Conservation (phyloP, 2,329 filamentous ascomycete species). For the Neofusicoccum umdonicola region DNA sequence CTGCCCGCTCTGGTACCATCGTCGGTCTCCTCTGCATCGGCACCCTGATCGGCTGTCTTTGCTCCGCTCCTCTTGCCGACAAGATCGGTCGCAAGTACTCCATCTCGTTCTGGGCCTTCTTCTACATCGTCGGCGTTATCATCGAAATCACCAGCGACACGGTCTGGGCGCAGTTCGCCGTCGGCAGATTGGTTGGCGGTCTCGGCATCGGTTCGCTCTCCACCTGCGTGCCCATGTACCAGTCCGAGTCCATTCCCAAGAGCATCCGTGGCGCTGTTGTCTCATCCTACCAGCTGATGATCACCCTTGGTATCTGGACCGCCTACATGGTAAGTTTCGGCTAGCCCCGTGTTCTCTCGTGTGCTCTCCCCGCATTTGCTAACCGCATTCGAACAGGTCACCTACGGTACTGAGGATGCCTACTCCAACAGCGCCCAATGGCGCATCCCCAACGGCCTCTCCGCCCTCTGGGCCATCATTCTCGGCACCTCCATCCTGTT, state of each 20-base stretch:
- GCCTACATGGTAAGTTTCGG: constrained; percentile 18
- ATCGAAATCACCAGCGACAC: constrained; percentile 43
- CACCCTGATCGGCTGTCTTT: constrained; percentile 42
- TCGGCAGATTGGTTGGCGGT: constrained; percentile 44
- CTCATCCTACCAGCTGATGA: constrained; percentile 47
- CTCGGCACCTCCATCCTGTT: constrained; percentile 49
- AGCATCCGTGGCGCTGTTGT: constrained; percentile 64
- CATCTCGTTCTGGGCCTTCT: constrained; percentile 49
- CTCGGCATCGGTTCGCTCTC: constrained; percentile 45
- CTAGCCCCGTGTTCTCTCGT: neutral
- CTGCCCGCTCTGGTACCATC: constrained; percentile 38
- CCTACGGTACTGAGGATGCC: constrained; percentile 58
- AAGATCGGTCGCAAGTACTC: constrained; percentile 48
- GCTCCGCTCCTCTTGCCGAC: constrained; percentile 52
- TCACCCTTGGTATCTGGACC: constrained; percentile 41
- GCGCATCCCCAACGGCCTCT: constrained; percentile 60
- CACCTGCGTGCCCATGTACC: constrained; percentile 65
- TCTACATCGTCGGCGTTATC: constrained; percentile 43
- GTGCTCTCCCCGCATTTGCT: neutral
- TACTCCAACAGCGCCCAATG: constrained; percentile 52
- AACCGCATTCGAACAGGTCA: constrained; percentile 35
- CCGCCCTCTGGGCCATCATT: constrained; percentile 16
- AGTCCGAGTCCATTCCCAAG: constrained; percentile 61
- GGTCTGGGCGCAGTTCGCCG: constrained; percentile 48
- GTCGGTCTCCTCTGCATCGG: constrained; percentile 46